These are phyloP conservation scores for Fimicolochytrium jonesii DNA, from an alignment of 192 early-diverging fungal genomes.

Conservation along the genomic window DNA sequence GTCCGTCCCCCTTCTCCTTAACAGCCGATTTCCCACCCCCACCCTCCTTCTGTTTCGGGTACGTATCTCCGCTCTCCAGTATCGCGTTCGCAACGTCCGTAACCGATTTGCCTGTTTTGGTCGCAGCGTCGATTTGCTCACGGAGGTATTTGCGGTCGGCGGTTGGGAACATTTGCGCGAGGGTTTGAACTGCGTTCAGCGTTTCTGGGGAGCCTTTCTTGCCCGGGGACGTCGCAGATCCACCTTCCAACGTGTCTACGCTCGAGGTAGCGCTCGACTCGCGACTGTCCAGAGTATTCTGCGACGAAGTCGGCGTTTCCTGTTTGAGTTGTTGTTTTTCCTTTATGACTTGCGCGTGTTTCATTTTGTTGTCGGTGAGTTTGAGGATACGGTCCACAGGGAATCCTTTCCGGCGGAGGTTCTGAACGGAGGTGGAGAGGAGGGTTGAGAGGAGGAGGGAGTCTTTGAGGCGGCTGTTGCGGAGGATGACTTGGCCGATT, in stretches of 20 bases:
- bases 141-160: slow-evolving; percentile 55
- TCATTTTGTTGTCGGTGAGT: slow-evolving; percentile 32
- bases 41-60: too few species aligned
- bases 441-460: slow-evolving; percentile 71
- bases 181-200: background rate
- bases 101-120: slow-evolving; percentile 33
- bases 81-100: slow-evolving; percentile 56
- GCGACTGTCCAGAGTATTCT: background rate
- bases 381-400: slow-evolving; percentile 64
- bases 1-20: background rate
- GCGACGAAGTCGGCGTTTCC: slow-evolving; percentile 1
- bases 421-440: slow-evolving; percentile 63
- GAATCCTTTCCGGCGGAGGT: slow-evolving; percentile 69
- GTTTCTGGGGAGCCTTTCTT: background rate
- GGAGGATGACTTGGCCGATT: slow-evolving; percentile 64
- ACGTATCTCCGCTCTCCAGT: slow-evolving; percentile 42
- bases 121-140: slow-evolving; percentile 45
- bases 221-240: too few species aligned
- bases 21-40: too few species aligned
- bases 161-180: slow-evolving; percentile 63
- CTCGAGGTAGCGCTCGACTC: too few species aligned
- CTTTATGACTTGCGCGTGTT: slow-evolving; percentile 24
- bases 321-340: slow-evolving; percentile 42
- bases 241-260: too few species aligned
- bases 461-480: slow-evolving; percentile 68